These are phyloP conservation scores for Epichloe baconii DNA, from an alignment of 2,329 filamentous ascomycete genomes.

Conservation along the genomic window DNA sequence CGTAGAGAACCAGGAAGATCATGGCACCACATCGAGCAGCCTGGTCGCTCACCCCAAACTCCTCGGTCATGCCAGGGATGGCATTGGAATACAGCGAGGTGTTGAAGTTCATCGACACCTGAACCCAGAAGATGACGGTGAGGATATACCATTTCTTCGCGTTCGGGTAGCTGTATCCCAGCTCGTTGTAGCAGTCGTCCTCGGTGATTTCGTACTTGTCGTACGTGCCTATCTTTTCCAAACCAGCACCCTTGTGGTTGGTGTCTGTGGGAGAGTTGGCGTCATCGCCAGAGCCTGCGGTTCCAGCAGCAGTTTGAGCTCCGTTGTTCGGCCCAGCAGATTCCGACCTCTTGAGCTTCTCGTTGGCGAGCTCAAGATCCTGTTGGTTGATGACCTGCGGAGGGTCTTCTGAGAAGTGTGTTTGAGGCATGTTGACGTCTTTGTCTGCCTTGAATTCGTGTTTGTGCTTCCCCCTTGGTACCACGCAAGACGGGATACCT, in stretches of 20 bases:
- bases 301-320: constrained; percentile 1
- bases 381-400: constrained; percentile 23
- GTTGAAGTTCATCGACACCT: constrained; percentile 71
- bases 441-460: not conserved
- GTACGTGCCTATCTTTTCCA: constrained; percentile 25
- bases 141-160: constrained; percentile 63
- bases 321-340: constrained; percentile 3
- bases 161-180: constrained; percentile 47
- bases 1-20: constrained; percentile 68
- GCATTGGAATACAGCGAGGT: constrained; percentile 62
- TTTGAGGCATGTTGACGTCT: constrained; percentile 14
- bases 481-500: not conserved
- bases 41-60: constrained; percentile 56
- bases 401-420: constrained; percentile 24
- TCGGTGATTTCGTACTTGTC: constrained; percentile 35
- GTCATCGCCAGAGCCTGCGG: constrained; percentile 5
- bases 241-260: constrained; percentile 20
- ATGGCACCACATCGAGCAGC: constrained; percentile 61
- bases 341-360: constrained; percentile 20
- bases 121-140: constrained; percentile 59
- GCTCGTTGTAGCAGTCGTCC: constrained; percentile 50
- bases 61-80: constrained; percentile 47
- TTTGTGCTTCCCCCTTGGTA: not conserved
- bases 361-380: constrained; percentile 24
- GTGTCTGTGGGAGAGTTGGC: constrained; percentile 4